A percentile compares a stretch with the other conserved stretches of the same genome.
phyloP scores from a whole-genome alignment of 2,329 filamentous ascomycete species.

The Fusarium pseudocircinatum region DNA sequence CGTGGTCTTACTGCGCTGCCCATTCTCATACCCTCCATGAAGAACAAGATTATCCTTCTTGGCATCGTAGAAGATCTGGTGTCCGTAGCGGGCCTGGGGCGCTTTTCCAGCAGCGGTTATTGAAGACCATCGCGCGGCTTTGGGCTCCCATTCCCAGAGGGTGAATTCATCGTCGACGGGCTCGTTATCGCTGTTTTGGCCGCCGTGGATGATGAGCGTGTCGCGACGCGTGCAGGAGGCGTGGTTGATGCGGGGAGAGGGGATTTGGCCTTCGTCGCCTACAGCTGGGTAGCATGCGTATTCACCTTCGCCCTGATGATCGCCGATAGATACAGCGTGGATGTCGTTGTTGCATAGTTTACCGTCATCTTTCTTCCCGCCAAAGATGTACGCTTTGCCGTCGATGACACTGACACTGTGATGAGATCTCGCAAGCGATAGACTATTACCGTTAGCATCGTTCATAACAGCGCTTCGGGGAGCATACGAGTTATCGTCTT shows the following conservation, averaged over 20 bases:
- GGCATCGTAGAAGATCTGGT: constrained; percentile 27
- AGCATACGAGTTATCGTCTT: constrained; percentile 16
- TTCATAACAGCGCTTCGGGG: too few relatives aligned
- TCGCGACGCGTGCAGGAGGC: constrained; percentile 23
- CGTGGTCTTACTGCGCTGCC: constrained; percentile 1
- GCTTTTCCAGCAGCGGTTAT: constrained; percentile 21
- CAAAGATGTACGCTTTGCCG: constrained; percentile 32
- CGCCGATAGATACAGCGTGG: constrained; percentile 13
- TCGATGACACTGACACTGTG: constrained; percentile 29
- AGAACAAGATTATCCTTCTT: constrained; percentile 26
- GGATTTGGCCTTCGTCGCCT: constrained; percentile 3
- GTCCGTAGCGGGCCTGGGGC: neutral
- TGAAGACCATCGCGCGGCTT: constrained; percentile 1
- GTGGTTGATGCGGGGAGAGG: constrained; percentile 8
- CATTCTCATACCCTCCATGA: constrained; percentile 20
- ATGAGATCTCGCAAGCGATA: constrained; percentile 26
- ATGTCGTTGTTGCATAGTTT: constrained; percentile 28
- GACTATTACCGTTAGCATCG: neutral
- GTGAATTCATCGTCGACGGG: constrained; percentile 20
- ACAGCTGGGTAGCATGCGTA: constrained; percentile 36
- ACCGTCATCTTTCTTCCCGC: constrained; percentile 25
- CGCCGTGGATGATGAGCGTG: constrained; percentile 26
- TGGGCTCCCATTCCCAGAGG: constrained; percentile 32
- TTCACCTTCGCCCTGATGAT: constrained; percentile 1
- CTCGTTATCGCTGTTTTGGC: neutral